phyloP scores from a whole-genome alignment of 805 yeast genomes.

The Spathaspora passalidarum region DNA sequence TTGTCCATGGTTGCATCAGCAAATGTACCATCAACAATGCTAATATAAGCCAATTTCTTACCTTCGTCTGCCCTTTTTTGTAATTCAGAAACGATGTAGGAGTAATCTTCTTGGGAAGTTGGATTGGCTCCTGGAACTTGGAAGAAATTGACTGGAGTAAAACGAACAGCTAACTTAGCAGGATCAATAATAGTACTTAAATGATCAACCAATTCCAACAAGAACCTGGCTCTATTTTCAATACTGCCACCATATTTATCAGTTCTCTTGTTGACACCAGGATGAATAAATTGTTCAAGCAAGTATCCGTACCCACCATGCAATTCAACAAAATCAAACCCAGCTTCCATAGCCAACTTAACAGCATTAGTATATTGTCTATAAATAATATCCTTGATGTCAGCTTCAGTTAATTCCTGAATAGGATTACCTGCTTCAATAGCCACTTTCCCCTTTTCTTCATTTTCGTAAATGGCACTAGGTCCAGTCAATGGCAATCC shows the following conservation, averaged over 20 bases:
- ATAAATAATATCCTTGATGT: conserved; percentile 18
- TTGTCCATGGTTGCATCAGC: conserved; percentile 3
- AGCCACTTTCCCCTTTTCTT: conserved; percentile 13
- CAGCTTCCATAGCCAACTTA: conserved; percentile 25
- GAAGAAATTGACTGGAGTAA: conserved; percentile 34
- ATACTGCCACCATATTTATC: conserved; percentile 34
- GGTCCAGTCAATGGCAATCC: conserved; percentile 18
- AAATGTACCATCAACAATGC: conserved; percentile 23
- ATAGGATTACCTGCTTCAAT: conserved; percentile 17
- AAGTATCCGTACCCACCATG: conserved; percentile 43
- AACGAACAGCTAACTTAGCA: conserved; percentile 26
- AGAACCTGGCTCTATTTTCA: conserved; percentile 36
- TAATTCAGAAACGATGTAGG: conserved; percentile 28
- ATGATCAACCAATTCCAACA: conserved; percentile 33
- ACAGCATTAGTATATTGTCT: conserved; percentile 25
- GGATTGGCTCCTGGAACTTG: conserved; percentile 24
- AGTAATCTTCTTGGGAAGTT: conserved; percentile 23
- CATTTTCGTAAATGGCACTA: conserved; percentile 15
- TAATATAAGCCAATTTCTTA: conserved; percentile 32
- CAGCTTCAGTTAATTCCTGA: conserved; percentile 19
- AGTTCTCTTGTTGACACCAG: conserved; percentile 30
- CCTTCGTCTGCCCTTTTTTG: conserved; percentile 28
- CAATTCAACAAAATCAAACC: conserved; percentile 40
- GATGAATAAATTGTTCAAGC: conserved; percentile 35
- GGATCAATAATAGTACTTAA: conserved; percentile 23